Percentiles rank a stretch among this genome's conserved stretches.
Conservation (phyloP, 768 basidiomycete genomes). For the Agrocybe pediades region DNA sequence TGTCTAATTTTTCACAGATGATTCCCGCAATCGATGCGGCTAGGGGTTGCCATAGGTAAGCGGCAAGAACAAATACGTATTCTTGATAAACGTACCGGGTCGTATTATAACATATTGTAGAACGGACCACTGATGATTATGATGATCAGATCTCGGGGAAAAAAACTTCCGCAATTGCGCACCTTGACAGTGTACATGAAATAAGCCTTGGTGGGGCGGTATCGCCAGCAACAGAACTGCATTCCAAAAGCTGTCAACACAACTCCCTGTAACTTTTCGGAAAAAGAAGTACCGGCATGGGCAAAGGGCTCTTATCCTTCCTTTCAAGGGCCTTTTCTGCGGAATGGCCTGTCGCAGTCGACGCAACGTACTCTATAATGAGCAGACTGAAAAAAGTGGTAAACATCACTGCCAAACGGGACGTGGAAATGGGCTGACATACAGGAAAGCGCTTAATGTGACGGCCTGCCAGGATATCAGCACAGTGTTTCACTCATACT, state of each 20-base stretch:
- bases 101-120: slow-evolving; percentile 86
- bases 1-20: slow-evolving; percentile 65
- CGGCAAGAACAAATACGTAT: neutral
- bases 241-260: neutral
- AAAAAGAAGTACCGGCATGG: slow-evolving; percentile 52
- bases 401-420: neutral
- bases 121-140: slow-evolving; percentile 69
- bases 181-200: slow-evolving; percentile 91
- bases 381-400: slow-evolving; percentile 51
- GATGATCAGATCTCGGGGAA: neutral
- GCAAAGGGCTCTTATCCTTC: slow-evolving; percentile 77
- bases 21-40: slow-evolving; percentile 76
- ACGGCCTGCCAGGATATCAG: slow-evolving; percentile 51
- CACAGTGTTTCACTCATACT: neutral
- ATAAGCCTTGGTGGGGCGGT: slow-evolving; percentile 83
- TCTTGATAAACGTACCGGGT: slow-evolving; percentile 32
- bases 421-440: slow-evolving; percentile 24
- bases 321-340: slow-evolving; percentile 69
- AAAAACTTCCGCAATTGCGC: neutral
- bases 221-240: slow-evolving; percentile 82
- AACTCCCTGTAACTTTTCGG: neutral
- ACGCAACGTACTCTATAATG: slow-evolving; percentile 83
- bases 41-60: slow-evolving; percentile 13
- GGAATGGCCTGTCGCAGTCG: slow-evolving; percentile 60
- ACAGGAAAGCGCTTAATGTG: slow-evolving; percentile 88